phyloP scores from a whole-genome alignment of 1,139 yeast genomes.

The Magnusiomyces suaveolens region DNA sequence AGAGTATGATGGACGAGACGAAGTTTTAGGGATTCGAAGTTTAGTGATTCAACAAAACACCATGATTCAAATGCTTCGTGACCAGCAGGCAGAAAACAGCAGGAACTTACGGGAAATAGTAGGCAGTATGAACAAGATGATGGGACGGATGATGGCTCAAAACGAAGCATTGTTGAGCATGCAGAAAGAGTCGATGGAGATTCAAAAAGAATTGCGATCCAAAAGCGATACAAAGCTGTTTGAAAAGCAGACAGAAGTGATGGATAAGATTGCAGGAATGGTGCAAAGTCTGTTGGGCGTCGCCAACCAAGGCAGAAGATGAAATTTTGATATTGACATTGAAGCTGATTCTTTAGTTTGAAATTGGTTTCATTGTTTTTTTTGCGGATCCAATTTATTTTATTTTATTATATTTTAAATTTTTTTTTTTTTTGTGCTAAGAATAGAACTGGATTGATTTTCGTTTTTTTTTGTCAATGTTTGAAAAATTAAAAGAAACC shows the following conservation, averaged over 20 bases:
- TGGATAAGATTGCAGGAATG: background rate
- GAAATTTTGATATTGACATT: no score
- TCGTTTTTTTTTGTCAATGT: background rate
- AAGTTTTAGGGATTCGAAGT: background rate
- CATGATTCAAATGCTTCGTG: background rate
- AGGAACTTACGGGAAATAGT: background rate
- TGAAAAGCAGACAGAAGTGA: background rate
- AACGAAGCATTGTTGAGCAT: background rate
- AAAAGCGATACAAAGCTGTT: background rate
- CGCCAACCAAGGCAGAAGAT: background rate
- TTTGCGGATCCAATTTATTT: no score
- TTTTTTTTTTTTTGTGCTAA: background rate
- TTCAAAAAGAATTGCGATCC: no score
- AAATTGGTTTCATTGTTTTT: no score
- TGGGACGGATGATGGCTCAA: background rate
- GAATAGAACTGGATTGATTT: background rate
- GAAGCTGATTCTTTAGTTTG: no score
- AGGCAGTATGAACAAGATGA: background rate
- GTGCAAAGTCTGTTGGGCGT: background rate
- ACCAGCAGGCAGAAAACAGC: background rate
- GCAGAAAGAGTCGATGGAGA: background rate
- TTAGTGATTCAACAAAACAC: background rate
- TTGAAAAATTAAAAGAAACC: background rate
- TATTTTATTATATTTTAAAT: no score
- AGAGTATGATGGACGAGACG: background rate